Evolutionary conservation across 2,329 filamentous ascomycete genomes (phyloP), one percentile per base, ranked within the genome.

Genomic region (Elsinoe australis): DNA sequence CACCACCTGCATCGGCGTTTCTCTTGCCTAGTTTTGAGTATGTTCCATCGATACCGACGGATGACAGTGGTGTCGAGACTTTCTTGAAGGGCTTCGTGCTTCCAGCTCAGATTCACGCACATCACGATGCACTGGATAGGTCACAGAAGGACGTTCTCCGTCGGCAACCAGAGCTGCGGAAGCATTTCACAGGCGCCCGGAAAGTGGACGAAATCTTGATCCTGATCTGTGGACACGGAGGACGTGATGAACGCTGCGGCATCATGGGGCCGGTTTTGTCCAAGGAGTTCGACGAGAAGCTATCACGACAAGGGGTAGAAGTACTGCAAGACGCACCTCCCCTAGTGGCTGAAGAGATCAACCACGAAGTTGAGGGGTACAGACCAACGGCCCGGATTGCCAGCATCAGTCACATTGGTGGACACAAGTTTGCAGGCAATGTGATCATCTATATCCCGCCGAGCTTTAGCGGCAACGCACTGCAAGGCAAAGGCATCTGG

Each of bases 351-450:
- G 3, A 60, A 63, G 5, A 56, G 57, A 9, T 36, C 54, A 19
- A 51, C 8, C 18, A 31, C 5, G 42, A n/a, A 10, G 35, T 44
- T 9, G 15, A 50, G 12, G 58, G 51, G 52, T 54, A 55, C 51
- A 46, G 52, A 8, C 54, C 55, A 5, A 68, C 72, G 1, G 83
- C 80, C 1, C 69, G 80, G 39, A 75, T 89, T 0, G 86, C 78
- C 0, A 59, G 83, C 48, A 84, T 89, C 49, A 87, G 82, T 52
- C 87, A 94, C 58, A 81, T 94, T 47, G 85, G 86, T 1, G 87
- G 87, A 0, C 87, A 94, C 65, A 89, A 88, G 62, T 90, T 83
- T 61, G 87, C 87, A 0, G 87, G 87, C 1, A 94, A 94, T 62
- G 77, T 90, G 28, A 87, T 92, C 39, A 66, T 92, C 1, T 92